phyloP scores from a whole-genome alignment of 345 rosid species.

The Lagerstroemia speciosa region DNA sequence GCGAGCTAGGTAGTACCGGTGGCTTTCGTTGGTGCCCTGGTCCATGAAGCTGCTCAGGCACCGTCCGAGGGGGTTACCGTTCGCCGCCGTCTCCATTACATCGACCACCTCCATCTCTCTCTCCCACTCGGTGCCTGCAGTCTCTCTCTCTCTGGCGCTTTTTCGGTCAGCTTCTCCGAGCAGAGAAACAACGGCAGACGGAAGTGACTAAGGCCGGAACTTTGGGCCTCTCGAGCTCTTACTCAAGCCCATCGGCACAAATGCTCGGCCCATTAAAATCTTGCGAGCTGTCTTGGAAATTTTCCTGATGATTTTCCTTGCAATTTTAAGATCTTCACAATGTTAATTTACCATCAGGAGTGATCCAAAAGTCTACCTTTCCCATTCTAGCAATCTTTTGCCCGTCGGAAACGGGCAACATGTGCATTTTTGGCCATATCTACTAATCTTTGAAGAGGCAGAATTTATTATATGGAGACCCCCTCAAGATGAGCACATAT shows the following conservation, averaged over 20 bases:
- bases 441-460: too few relatives aligned
- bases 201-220: not conserved
- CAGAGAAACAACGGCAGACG: not conserved
- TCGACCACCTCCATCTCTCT: slow-evolving; percentile 22
- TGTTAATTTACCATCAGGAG: too few relatives aligned
- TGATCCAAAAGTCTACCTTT: too few relatives aligned
- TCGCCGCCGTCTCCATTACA: slow-evolving; percentile 15
- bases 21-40: slow-evolving; percentile 54
- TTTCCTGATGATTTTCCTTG: too few relatives aligned
- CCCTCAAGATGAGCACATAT: too few relatives aligned
- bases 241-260: too few relatives aligned
- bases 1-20: slow-evolving; percentile 59
- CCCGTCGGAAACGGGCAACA: too few relatives aligned
- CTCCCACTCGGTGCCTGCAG: not conserved
- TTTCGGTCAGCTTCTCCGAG: not conserved
- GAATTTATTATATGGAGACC: too few relatives aligned
- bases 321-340: too few relatives aligned
- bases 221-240: not conserved
- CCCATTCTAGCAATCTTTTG: too few relatives aligned
- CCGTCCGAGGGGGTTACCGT: slow-evolving; percentile 11
- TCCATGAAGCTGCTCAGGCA: slow-evolving; percentile 56
- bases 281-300: too few relatives aligned
- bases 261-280: not conserved
- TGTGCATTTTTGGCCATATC: too few relatives aligned
- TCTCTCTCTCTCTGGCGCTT: not conserved